A percentile compares a stretch with the other conserved stretches of the same genome.
phyloP scores from a whole-genome alignment of 208 protist species.

The Leishmania martiniquensis region DNA sequence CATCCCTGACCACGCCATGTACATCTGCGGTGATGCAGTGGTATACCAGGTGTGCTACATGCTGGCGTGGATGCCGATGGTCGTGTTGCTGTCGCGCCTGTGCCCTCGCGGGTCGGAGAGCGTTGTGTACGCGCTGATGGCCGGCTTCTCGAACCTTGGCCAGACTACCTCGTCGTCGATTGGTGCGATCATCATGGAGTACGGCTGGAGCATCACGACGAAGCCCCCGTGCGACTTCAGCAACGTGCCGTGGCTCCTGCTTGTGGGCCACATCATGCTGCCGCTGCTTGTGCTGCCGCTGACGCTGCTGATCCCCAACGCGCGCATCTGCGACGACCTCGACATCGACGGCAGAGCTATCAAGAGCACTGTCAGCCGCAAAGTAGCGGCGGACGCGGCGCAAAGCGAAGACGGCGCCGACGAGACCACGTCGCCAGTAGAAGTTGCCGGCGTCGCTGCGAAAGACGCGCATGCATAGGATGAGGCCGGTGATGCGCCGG shows the following conservation, averaged over 20 bases:
- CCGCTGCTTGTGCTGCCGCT: conserved; percentile 63
- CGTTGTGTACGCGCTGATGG: conserved; percentile 83
- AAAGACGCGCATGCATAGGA: neutral
- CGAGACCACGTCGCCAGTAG: neutral
- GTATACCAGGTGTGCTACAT: conserved; percentile 66
- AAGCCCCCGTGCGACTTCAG: conserved; percentile 62
- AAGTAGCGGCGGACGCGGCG: neutral
- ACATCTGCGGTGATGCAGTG: conserved; percentile 68
- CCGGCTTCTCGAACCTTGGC: conserved; percentile 83
- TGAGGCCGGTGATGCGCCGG: neutral
- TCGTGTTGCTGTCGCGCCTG: conserved; percentile 80
- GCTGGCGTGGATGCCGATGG: conserved; percentile 74
- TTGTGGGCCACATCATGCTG: conserved; percentile 56
- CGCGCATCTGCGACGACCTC: conserved; percentile 62
- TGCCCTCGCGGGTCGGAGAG: conserved; percentile 81
- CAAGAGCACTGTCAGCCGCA: neutral
- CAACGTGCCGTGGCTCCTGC: conserved; percentile 63
- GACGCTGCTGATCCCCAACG: conserved; percentile 60
- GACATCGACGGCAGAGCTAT: conserved; percentile 43
- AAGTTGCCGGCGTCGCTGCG: no score
- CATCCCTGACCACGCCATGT: conserved; percentile 71
- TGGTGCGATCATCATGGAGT: conserved; percentile 66
- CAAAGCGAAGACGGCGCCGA: neutral
- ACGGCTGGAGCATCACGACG: conserved; percentile 43
- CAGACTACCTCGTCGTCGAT: conserved; percentile 40